Base-by-base conservation (phyloP, 306 rosid species). In the Casuarina equisetifolia region DNA sequence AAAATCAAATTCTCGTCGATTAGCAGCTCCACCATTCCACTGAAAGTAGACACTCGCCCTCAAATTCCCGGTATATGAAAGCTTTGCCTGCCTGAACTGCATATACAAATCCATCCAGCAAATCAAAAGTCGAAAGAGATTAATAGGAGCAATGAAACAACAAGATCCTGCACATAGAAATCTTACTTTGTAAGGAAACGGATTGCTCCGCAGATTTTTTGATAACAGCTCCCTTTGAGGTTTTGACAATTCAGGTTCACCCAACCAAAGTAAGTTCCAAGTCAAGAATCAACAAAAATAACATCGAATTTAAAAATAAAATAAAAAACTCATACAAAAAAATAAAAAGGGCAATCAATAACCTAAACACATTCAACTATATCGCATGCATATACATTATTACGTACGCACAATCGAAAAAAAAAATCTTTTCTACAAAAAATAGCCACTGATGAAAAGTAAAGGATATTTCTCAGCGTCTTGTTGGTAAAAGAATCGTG, bases 41-140 rank as follows among this genome's bases (percentile, higher is more conserved):
- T 91, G 91, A 82, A 88, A 82, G 85, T 86, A 88, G 51, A 92
- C 88, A 25, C 85, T 91, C 5, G 87, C 89, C 32, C 11, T 59
- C 59, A 95, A 84, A 80, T 64, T 88, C 64, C 98, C 97, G 0
- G 93, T 72, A 42, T 95, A 95, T 1, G 98, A 86, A 76, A 75
- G 80, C 72, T 85, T 88, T 36, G 93, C 93, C 76, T 92, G 98
- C 71, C 98, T 87, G 80, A 97, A 95, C 98, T 94, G 90, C 79
- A 79, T 50, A 25, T 46, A 36, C 51, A 76, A 64, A 78, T 42
- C 9, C 6, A 53, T 55, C 16, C 73, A 69, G 54, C 42, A 78
- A 81, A 77, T 40, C 71, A 84, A 20, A 6, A 38, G 74, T 76
- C 3, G 51, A 49, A 46, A 72, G 3, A 12, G 3, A 16, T 0